phyloP scores from a whole-genome alignment of 139 green algal species.

The Chlamydomonas sphaeroides region DNA sequence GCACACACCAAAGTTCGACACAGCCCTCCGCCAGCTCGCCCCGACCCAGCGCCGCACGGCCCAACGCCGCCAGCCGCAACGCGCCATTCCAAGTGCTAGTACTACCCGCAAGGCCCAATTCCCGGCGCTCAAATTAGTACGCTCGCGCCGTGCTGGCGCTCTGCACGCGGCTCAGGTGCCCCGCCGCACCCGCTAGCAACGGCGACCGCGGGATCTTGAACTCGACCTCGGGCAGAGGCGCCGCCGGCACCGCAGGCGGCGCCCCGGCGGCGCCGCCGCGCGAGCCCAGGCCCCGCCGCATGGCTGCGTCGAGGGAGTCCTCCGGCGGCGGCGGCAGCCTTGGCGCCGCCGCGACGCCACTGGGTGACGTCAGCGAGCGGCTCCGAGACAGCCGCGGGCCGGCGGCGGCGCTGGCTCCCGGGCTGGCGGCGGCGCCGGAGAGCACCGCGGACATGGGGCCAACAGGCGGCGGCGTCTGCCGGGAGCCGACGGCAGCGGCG shows the following conservation, averaged over 20 bases:
- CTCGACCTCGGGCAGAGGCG: background rate
- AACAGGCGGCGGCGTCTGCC: background rate
- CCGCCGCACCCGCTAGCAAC: background rate
- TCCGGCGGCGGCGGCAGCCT: background rate
- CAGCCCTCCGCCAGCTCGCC: too few species aligned
- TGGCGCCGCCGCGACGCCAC: background rate
- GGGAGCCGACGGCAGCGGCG: too few species aligned
- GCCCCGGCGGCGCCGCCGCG: background rate
- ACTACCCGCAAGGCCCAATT: too few species aligned
- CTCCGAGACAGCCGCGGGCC: background rate
- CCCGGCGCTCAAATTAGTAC: too few species aligned
- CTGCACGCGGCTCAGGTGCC: too few species aligned
- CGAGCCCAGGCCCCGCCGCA: slow-evolving; percentile 18
- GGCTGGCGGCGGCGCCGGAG: background rate
- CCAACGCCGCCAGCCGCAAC: too few species aligned
- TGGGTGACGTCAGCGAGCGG: background rate
- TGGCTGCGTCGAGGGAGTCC: slow-evolving; percentile 19
- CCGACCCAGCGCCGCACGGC: too few species aligned
- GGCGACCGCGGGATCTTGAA: slow-evolving; percentile 30
- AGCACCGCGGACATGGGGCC: background rate
- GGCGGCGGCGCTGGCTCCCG: background rate
- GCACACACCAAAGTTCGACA: too few species aligned
- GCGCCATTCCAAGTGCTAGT: too few species aligned
- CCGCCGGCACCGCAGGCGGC: background rate
- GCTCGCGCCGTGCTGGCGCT: too few species aligned